phyloP scores from a whole-genome alignment of 345 rosid genomes.

The Hirschfeldia incana region DNA sequence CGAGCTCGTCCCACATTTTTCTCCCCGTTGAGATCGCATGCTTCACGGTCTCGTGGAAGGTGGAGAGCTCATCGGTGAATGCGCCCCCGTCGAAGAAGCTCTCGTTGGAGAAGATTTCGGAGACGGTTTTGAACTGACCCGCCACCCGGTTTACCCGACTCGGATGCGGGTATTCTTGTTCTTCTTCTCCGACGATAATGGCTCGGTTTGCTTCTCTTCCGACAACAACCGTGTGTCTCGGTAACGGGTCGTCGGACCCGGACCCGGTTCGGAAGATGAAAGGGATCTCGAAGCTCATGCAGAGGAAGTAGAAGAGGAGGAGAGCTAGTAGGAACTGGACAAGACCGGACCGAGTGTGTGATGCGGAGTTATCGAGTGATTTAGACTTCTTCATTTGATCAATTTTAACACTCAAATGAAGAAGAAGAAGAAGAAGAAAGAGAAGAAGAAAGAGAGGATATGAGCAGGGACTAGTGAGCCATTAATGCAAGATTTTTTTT shows the following conservation, averaged over 20 bases:
- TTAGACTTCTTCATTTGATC: conserved; percentile 41
- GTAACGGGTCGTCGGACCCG: conserved; percentile 28
- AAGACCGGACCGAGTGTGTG: conserved; percentile 50
- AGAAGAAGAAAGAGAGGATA: background rate
- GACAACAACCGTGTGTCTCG: conserved; percentile 34
- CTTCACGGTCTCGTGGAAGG: conserved; percentile 64
- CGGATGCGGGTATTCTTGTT: conserved; percentile 32
- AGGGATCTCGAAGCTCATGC: conserved; percentile 73
- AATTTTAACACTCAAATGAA: background rate
- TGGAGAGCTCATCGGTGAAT: conserved; percentile 49
- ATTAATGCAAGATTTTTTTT: background rate
- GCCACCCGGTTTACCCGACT: conserved; percentile 39
- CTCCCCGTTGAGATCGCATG: conserved; percentile 71
- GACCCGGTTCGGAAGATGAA: conserved; percentile 51
- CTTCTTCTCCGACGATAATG: conserved; percentile 44
- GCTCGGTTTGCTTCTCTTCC: conserved; percentile 43
- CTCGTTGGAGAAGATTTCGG: conserved; percentile 51
- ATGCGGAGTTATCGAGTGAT: conserved; percentile 37
- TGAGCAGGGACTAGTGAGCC: background rate
- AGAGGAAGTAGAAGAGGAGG: conserved; percentile 52
- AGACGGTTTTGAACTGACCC: conserved; percentile 41
- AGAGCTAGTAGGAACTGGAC: conserved; percentile 58
- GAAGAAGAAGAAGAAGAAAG: background rate
- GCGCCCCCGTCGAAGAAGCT: conserved; percentile 43
- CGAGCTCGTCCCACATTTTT: conserved; percentile 58